Percentiles rank a stretch among this genome's conserved stretches.
phyloP scores from a whole-genome alignment of 768 basidiomycete genomes.

The Xerocomellus amylosporus region DNA sequence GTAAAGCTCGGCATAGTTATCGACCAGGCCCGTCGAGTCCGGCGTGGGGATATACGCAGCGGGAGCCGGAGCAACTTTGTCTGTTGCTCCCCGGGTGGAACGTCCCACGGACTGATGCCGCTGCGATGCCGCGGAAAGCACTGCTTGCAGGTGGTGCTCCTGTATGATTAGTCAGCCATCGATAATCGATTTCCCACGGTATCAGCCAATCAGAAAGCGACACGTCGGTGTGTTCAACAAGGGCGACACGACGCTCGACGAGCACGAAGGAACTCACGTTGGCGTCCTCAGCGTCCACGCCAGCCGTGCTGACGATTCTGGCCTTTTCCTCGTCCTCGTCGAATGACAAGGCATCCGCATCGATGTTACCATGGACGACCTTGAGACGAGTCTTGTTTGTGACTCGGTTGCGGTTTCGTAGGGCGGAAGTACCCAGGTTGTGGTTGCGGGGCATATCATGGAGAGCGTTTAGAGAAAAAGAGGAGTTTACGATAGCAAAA shows the following conservation, averaged over 20 bases:
- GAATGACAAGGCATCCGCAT: slow-evolving; percentile 73
- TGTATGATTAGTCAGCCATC: slow-evolving; percentile 52
- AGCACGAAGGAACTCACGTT: slow-evolving; percentile 64
- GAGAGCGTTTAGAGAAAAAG: slow-evolving; percentile 43
- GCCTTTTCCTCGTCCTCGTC: slow-evolving; percentile 88
- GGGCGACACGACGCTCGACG: slow-evolving; percentile 36
- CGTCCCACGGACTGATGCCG: slow-evolving; percentile 41
- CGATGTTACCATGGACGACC: slow-evolving; percentile 78
- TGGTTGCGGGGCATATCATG: slow-evolving; percentile 89
- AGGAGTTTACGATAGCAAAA: slow-evolving; percentile 37
- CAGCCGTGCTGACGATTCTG: slow-evolving; percentile 74
- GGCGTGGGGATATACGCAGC: slow-evolving; percentile 90
- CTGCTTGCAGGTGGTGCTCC: slow-evolving; percentile 60
- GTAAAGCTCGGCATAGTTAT: slow-evolving; percentile 78
- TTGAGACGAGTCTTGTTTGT: slow-evolving; percentile 90
- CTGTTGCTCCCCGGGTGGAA: slow-evolving; percentile 35
- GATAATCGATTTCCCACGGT: slow-evolving; percentile 46
- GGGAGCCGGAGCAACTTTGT: slow-evolving; percentile 38
- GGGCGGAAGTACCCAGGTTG: slow-evolving; percentile 71
- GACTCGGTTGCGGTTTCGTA: slow-evolving; percentile 85
- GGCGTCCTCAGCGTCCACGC: slow-evolving; percentile 91
- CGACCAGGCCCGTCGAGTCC: slow-evolving; percentile 77
- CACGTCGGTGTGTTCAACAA: slow-evolving; percentile 45
- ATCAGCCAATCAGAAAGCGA: slow-evolving; percentile 45
- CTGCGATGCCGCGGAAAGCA: slow-evolving; percentile 53